Conservation (phyloP, 257 asterid genomes). For the Knoxia roxburghii region DNA sequence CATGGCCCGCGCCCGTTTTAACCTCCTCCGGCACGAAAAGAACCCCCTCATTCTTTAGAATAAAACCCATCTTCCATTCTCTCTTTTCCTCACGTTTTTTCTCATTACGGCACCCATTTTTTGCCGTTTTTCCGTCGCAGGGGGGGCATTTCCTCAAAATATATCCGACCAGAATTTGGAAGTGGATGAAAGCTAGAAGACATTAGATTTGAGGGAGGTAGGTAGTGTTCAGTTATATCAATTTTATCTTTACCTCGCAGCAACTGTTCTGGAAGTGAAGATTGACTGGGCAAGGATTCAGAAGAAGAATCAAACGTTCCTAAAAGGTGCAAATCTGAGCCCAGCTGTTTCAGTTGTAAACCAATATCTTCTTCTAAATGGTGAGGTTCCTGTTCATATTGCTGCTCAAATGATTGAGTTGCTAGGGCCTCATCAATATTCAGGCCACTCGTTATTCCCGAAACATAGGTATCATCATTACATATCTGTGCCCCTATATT, state of each 20-base stretch:
- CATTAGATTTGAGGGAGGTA: conserved; percentile 24
- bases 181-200: conserved; percentile 31
- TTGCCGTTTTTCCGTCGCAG: too few relatives aligned
- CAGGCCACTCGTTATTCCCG: too few relatives aligned
- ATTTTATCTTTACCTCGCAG: conserved; percentile 18
- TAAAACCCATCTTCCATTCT: too few relatives aligned
- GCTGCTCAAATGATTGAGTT: conserved; percentile 28
- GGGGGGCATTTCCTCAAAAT: conserved; percentile 59
- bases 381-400: conserved; percentile 33
- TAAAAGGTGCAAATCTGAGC: conserved; percentile 28
- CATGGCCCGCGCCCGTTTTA: too few relatives aligned
- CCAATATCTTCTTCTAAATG: conserved; percentile 31
- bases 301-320: conserved; percentile 22
- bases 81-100: too few relatives aligned
- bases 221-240: conserved; percentile 25
- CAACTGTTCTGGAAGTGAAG: conserved; percentile 30
- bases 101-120: too few relatives aligned
- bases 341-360: conserved; percentile 21
- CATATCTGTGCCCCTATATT: too few relatives aligned
- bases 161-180: conserved; percentile 30
- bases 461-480: too few relatives aligned
- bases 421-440: conserved; percentile 19
- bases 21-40: too few relatives aligned
- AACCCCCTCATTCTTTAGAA: too few relatives aligned
- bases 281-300: conserved; percentile 25